A percentile compares a stretch with the other conserved stretches of the same genome.
Conservation (phyloP, 2,329 filamentous ascomycete species). For the Thelonectria rubi region DNA sequence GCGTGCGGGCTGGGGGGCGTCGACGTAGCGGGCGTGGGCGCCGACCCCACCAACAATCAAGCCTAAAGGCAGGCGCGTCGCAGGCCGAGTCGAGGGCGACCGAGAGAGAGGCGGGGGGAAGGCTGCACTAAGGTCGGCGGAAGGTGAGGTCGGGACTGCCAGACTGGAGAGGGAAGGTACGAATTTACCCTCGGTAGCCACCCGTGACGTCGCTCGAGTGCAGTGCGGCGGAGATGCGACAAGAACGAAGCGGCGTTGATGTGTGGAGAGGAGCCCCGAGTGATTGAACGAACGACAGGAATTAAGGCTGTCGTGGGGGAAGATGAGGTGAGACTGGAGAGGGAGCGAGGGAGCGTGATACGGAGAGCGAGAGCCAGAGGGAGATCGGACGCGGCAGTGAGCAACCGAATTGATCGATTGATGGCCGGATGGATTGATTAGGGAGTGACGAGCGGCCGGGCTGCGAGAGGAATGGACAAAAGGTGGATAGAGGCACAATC, state of each 20-base stretch:
- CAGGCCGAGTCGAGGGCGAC: conserved; percentile 19
- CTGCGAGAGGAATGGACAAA: conserved; percentile 9
- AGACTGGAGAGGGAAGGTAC: neutral
- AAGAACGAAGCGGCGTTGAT: neutral
- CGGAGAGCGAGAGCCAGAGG: conserved; percentile 4
- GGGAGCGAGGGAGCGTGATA: conserved; percentile 2
- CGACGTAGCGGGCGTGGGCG: conserved; percentile 4
- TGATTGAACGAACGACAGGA: neutral
- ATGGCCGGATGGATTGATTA: neutral
- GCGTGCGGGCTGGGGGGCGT: neutral
- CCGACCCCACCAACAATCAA: conserved; percentile 30
- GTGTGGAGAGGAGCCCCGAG: too few relatives aligned
- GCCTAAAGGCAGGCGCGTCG: conserved; percentile 22
- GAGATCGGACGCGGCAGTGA: conserved; percentile 6
- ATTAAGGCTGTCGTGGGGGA: neutral
- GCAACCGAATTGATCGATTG: conserved; percentile 10
- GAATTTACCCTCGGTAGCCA: conserved; percentile 18
- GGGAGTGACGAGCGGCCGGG: conserved; percentile 22
- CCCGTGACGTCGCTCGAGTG: conserved; percentile 26
- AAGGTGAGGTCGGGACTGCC: conserved; percentile 1
- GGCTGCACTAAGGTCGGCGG: neutral
- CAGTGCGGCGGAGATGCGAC: conserved; percentile 13
- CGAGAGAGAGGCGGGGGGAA: conserved; percentile 11
- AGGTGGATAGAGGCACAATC: conserved; percentile 1
- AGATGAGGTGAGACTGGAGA: conserved; percentile 3